These are phyloP conservation scores for Pseudogymnoascus sp. DNA, from an alignment of 2,329 filamentous ascomycete genomes.

Conservation along the genomic window DNA sequence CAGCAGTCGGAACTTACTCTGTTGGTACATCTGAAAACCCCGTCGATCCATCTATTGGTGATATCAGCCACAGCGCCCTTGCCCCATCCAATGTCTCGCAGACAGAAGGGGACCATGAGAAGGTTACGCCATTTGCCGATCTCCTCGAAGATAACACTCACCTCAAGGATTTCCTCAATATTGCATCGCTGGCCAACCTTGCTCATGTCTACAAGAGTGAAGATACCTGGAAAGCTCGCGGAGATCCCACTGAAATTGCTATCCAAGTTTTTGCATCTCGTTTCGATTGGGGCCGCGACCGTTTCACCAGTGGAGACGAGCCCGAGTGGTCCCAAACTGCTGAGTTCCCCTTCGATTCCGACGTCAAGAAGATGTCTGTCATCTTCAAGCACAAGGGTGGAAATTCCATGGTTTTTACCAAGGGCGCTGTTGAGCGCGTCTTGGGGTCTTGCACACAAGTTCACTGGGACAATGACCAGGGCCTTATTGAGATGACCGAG, in stretches of 20 bases:
- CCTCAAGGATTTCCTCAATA: slow-evolving; percentile 51
- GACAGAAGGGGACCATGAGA: slow-evolving; percentile 20
- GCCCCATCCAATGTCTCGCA: slow-evolving; percentile 25
- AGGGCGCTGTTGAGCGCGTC: slow-evolving; percentile 63
- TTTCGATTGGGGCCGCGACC: slow-evolving; percentile 54
- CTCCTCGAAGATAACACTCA: slow-evolving; percentile 39
- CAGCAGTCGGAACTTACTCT: slow-evolving; percentile 43
- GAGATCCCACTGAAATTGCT: slow-evolving; percentile 65
- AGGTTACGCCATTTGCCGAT: slow-evolving; percentile 23
- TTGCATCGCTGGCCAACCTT: slow-evolving; percentile 59
- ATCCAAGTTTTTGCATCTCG: slow-evolving; percentile 67
- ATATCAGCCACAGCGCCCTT: slow-evolving; percentile 31
- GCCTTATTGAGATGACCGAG: slow-evolving; percentile 41
- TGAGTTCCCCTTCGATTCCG: slow-evolving; percentile 68
- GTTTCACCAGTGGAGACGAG: slow-evolving; percentile 42
- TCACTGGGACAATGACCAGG: slow-evolving; percentile 35
- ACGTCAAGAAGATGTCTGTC: slow-evolving; percentile 70
- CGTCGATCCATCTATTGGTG: slow-evolving; percentile 42
- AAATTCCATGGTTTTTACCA: slow-evolving; percentile 47
- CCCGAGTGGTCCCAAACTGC: slow-evolving; percentile 51
- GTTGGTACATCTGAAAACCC: slow-evolving; percentile 44
- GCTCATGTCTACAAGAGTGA: slow-evolving; percentile 50
- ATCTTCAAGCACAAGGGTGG: slow-evolving; percentile 45
- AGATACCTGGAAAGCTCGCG: slow-evolving; percentile 53
- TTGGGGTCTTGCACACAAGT: slow-evolving; percentile 53